Evolutionary conservation across 2,329 filamentous ascomycete genomes (phyloP), one percentile per base, ranked within the genome.

Genomic region (Claviceps paspali): DNA sequence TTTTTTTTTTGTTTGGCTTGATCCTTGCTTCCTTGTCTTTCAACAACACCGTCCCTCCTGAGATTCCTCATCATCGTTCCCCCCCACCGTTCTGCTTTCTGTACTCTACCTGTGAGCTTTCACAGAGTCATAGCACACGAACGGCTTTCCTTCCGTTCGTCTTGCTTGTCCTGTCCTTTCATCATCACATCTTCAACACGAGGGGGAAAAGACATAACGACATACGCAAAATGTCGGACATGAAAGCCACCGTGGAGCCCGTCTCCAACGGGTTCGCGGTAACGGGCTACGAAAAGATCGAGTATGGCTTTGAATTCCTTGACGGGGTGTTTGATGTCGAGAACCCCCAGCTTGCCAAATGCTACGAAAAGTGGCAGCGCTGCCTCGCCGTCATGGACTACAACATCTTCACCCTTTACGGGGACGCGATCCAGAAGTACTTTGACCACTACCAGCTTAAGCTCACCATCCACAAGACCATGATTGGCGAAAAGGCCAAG

Each of bases 401-500:
- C 53, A 82, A 82, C 59, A 79, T 83, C 49, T 79, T 69, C 56
- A 73, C 71, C 41, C 55, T 82, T 12, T 82, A 83, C 45, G 78
- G 78, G 33, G 56, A 67, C 42, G 62, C 74, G 56, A 76, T 83
- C 61, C 65, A 78, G 53, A 55, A 59, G 36, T 83, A 83, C 57
- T 82, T 82, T 50, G 62, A 74, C 36, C 70, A 80, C 49, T 63
- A 81, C 54, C 63, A 64, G 14, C 63, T 82, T 32, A 59, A 70
- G 17, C 62, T 82, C 38, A 71, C 69, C 46, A 68, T 82, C 33
- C 77, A 82, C 58, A 75, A 79, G 63, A 82, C 76, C 41, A 79
- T 76, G 61, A 81, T 83, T 52, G 78, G 79, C 10, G 79, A 83
- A 53, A 82, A 82, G 58, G 77, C 77, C 29, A 83, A 83, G 66